These are phyloP conservation scores for Prinsepia uniflora DNA, from an alignment of 306 rosid genomes.

Conservation along the genomic window DNA sequence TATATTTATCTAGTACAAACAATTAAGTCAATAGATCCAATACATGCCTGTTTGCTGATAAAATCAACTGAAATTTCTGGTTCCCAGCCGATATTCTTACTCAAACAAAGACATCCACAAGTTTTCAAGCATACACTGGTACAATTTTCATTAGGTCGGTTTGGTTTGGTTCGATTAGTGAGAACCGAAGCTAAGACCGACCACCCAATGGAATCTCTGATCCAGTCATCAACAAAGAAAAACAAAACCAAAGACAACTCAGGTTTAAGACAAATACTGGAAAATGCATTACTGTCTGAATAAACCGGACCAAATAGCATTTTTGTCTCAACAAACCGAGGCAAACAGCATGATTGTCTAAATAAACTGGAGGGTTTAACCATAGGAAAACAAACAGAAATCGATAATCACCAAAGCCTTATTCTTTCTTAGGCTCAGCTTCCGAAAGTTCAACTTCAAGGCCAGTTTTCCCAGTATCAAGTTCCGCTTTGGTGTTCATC, in stretches of 20 bases:
- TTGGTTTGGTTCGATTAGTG: neutral
- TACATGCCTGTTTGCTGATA: too few species aligned
- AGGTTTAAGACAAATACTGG: neutral
- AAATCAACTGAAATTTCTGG: too few species aligned
- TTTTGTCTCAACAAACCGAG: too few species aligned
- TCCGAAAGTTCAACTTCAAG: neutral
- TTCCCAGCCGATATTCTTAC: neutral
- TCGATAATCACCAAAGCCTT: neutral
- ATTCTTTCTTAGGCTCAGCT: neutral
- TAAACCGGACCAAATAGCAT: neutral
- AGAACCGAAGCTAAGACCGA: neutral
- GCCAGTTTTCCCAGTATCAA: neutral
- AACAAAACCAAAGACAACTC: neutral
- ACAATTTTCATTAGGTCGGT: neutral
- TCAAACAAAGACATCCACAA: neutral
- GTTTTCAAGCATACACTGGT: neutral
- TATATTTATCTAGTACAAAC: too few species aligned
- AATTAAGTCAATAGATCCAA: too few species aligned
- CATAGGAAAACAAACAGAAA: neutral
- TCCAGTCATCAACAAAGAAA: neutral
- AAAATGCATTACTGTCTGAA: neutral
- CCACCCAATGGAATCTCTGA: neutral
- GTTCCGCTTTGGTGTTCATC: neutral
- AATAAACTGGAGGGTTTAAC: too few species aligned
- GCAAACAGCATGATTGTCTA: too few species aligned